These are phyloP conservation scores for Bruguiera sexangula DNA, from an alignment of 345 rosid species.

Conservation along the genomic window DNA sequence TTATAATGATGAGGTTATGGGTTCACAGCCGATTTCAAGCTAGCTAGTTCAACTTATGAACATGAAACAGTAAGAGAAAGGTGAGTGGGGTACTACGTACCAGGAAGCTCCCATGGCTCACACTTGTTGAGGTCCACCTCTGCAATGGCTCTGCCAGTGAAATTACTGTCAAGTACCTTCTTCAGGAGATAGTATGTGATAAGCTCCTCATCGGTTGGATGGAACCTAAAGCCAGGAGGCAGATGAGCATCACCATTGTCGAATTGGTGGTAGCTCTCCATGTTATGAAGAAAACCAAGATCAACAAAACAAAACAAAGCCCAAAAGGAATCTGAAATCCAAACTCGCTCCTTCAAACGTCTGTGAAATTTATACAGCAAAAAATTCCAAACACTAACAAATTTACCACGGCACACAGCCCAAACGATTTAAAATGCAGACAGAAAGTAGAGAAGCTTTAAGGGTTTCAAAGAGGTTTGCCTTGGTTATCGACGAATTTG, in stretches of 20 bases:
- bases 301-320: not conserved
- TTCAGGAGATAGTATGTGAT: constrained; percentile 82
- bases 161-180: constrained; percentile 72
- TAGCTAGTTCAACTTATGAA: no score
- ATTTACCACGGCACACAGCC: no score
- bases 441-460: not conserved
- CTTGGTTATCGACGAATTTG: no score
- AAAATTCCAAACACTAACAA: not conserved
- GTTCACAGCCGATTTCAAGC: no score
- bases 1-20: no score
- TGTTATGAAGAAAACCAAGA: constrained; percentile 5
- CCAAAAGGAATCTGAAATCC: not conserved
- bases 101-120: constrained; percentile 98
- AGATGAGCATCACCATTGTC: constrained; percentile 43
- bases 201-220: constrained; percentile 95
- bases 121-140: constrained; percentile 94
- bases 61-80: not conserved
- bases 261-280: constrained; percentile 48
- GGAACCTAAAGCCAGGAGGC: constrained; percentile 94
- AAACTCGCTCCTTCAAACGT: not conserved
- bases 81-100: constrained; percentile 26
- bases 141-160: constrained; percentile 77
- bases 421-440: not conserved
- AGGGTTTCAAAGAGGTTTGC: constrained; percentile 12
- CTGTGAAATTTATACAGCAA: not conserved